Base-by-base conservation (phyloP, 352 stramenopile species). In the Blastocystis hominis region DNA sequence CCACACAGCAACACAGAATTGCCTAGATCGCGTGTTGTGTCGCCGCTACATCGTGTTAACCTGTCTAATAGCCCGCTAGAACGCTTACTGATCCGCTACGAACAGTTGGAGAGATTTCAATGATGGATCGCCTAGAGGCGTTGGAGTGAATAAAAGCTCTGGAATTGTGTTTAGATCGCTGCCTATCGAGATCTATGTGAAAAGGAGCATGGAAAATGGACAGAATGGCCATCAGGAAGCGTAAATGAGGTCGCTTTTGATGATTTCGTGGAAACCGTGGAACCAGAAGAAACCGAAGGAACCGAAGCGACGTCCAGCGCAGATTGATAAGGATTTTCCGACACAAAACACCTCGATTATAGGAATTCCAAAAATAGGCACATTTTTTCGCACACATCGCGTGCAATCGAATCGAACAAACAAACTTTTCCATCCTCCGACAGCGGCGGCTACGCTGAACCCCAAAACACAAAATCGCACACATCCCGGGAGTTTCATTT, bases 381-480 rank as follows among this genome's bases (percentile, higher is more conserved):
- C 72, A 84, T 46, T 30, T 84, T 84, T 46, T 84, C 72, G n/a
- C 40, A 68, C 50, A 84, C 68, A 7, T 84, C 72, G 10, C 47
- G 47, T 34, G 47, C 55, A 40, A 84, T 50, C 15, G 72, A 20
- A 40, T 84, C 68, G 10, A 54, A 66, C 40, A 84, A 30, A 40
- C 47, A 68, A 13, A 20, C 30, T 15, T 44, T 66, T 42, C 72
- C 54, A 6, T n/a, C 30, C 5, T 5, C 5, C 7, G 72, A 69
- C 4, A 84, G 13, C 36, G 13, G 30, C 5, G 34, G 50, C 72
- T 84, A 64, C 20, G 3, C n/a, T 30, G 62, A 24, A 36, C 10
- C 24, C 20, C 10, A 20, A 5, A 17, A 3, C 15, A 80, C 3
- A 9, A 9, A 30, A 42, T 68, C 72, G 24, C 24, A 30, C 24